phyloP scores from a whole-genome alignment of 345 rosid genomes.

The Camelina sativa region DNA sequence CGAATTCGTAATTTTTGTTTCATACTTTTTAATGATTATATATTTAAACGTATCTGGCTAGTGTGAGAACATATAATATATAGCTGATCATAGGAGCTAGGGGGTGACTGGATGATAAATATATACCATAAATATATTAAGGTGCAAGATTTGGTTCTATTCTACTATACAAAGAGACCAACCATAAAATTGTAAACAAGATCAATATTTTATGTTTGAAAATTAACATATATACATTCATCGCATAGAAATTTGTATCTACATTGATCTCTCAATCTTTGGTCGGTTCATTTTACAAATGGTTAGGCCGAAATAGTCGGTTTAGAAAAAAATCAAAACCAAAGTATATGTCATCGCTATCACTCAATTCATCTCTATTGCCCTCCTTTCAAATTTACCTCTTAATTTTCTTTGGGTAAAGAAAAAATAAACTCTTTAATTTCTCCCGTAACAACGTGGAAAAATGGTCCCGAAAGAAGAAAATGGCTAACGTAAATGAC shows the following conservation, averaged over 20 bases:
- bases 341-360: slow-evolving; percentile 4
- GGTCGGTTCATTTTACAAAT: slow-evolving; percentile 27
- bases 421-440: not conserved
- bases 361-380: not conserved
- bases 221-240: not conserved
- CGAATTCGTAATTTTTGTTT: not conserved
- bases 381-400: not conserved
- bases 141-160: not conserved
- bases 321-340: slow-evolving; percentile 1
- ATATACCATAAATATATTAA: not conserved
- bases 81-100: not conserved
- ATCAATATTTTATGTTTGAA: not conserved
- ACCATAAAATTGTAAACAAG: not conserved
- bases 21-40: not conserved
- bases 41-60: not conserved
- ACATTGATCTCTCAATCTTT: slow-evolving; percentile 19
- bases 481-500: slow-evolving; percentile 39
- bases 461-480: slow-evolving; percentile 44
- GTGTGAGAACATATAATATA: not conserved
- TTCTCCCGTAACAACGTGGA: slow-evolving; percentile 34
- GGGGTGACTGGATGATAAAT: not conserved
- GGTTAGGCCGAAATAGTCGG: not conserved
- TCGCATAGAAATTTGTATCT: not conserved
- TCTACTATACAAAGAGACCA: not conserved
- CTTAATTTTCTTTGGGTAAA: slow-evolving; percentile 5